Conservation (phyloP, 140 eudicot genomes). For the Erigeron philadelphicus region DNA sequence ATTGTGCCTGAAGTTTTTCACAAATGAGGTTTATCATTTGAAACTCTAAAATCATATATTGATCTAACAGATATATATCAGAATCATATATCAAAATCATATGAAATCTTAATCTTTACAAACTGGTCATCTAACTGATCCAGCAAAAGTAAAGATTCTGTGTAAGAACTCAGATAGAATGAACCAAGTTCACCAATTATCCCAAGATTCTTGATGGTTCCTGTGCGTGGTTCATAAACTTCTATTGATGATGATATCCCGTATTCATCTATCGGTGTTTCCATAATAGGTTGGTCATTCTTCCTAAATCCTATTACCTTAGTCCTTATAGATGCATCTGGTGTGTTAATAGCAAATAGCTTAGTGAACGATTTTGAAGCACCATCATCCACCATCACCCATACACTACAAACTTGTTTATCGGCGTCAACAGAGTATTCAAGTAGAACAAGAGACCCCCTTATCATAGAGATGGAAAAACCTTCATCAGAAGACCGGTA, state of each 20-base stretch:
- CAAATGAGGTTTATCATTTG: no score
- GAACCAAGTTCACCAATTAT: background rate
- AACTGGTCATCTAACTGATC: background rate
- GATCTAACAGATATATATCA: no score
- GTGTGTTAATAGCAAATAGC: background rate
- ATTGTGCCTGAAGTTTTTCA: no score
- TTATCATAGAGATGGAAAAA: background rate
- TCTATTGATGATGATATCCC: background rate
- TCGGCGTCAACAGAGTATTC: background rate
- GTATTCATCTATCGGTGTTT: background rate
- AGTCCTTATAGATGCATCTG: background rate
- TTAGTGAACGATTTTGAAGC: background rate
- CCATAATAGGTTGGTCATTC: background rate
- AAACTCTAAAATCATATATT: no score
- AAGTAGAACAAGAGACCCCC: conserved; percentile 16
- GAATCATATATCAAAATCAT: no score
- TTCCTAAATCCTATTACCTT: background rate
- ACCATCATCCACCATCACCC: background rate
- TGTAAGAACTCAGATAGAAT: conserved; percentile 1
- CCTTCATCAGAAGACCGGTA: background rate
- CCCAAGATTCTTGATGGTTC: no score
- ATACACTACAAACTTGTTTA: background rate
- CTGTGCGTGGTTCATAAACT: background rate
- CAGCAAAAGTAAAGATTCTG: background rate
- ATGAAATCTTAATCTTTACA: no score